phyloP scores from a whole-genome alignment of 2,329 filamentous ascomycete species.

The Pleoardoris graminearum region DNA sequence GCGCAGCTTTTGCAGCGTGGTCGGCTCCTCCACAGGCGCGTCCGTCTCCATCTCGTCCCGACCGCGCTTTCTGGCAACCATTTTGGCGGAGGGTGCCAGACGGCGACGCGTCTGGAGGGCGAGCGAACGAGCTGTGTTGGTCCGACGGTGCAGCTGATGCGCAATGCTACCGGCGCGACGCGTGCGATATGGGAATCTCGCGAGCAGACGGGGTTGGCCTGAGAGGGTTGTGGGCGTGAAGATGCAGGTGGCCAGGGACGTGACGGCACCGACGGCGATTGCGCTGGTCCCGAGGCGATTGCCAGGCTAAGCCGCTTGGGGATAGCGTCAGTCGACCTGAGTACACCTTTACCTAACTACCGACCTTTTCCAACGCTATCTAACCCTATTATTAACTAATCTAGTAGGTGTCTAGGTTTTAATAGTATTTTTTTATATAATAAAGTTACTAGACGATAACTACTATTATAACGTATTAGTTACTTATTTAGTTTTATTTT shows the following conservation, averaged over 20 bases:
- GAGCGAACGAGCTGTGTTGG: conserved; percentile 1
- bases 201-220: neutral
- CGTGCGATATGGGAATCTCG: neutral
- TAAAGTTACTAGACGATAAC: too few relatives aligned
- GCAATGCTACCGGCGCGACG: neutral
- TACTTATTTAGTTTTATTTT: too few relatives aligned
- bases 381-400: too few relatives aligned
- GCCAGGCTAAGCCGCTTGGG: neutral
- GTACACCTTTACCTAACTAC: too few relatives aligned
- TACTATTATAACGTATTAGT: too few relatives aligned
- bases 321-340: too few relatives aligned
- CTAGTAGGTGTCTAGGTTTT: too few relatives aligned
- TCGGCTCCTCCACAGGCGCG: conserved; percentile 48
- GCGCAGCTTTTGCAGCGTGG: conserved; percentile 67
- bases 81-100: conserved; percentile 41
- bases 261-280: neutral
- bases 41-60: conserved; percentile 60
- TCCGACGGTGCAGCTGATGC: neutral
- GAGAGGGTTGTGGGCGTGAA: neutral
- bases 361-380: too few relatives aligned
- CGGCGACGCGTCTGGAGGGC: conserved; percentile 13
- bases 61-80: conserved; percentile 45
- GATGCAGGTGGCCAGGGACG: neutral
- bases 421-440: too few relatives aligned
- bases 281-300: conserved; percentile 1